phyloP scores from a whole-genome alignment of 2,329 filamentous ascomycete genomes.

The Passalora sequoiae region DNA sequence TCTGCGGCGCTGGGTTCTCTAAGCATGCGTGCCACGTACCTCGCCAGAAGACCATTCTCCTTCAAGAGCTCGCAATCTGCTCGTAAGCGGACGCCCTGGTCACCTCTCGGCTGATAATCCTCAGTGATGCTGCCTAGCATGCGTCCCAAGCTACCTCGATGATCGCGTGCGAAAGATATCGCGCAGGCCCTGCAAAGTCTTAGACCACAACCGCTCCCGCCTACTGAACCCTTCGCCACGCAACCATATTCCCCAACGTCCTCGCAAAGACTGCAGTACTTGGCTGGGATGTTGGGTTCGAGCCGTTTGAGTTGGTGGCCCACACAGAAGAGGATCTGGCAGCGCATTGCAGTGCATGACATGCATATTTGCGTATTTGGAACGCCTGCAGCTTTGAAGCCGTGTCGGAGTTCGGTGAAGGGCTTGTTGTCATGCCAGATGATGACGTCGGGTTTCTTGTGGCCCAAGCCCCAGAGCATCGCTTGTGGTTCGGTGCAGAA shows the following conservation, averaged over 20 bases:
- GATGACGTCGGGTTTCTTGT: conserved; percentile 26
- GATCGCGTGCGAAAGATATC: conserved; percentile 15
- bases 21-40: no score
- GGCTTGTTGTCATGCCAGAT: conserved; percentile 30
- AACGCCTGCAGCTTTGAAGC: conserved; percentile 22
- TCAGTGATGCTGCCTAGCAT: conserved; percentile 19
- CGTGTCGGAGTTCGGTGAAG: conserved; percentile 33
- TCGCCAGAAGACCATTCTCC: conserved; percentile 29
- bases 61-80: conserved; percentile 35
- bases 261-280: conserved; percentile 42
- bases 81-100: conserved; percentile 17
- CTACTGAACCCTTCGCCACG: conserved; percentile 12
- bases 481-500: conserved; percentile 39
- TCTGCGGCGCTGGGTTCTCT: no score
- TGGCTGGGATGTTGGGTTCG: no score
- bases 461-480: conserved; percentile 36
- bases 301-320: conserved; percentile 27
- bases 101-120: neutral
- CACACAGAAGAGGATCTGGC: conserved; percentile 35
- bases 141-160: conserved; percentile 22
- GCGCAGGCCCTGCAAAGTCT: conserved; percentile 31
- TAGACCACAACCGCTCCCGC: conserved; percentile 29
- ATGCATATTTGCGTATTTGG: conserved; percentile 38
- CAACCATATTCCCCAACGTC: conserved; percentile 38
- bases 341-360: conserved; percentile 33